Percentiles rank a stretch among this genome's conserved stretches.
Evolutionary conservation across 108 stramenopile genomes (phyloP).

Genomic region (Fragilariopsis cylindrus): DNA sequence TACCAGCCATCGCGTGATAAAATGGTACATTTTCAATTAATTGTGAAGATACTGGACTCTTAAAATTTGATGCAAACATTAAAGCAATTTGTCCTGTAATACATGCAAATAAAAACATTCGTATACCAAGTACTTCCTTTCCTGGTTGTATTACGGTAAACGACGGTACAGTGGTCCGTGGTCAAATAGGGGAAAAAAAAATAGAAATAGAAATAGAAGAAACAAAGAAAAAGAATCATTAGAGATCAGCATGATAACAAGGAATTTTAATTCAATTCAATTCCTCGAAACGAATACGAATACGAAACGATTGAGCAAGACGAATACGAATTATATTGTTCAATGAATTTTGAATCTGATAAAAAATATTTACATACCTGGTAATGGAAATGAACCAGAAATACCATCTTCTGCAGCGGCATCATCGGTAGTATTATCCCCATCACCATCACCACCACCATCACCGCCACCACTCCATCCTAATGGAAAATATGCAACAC

Average conservation of each 20-base stretch:
- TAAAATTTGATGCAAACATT: constrained; percentile 63
- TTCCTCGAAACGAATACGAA: too few species aligned
- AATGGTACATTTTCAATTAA: constrained; percentile 92
- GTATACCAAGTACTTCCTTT: constrained; percentile 75
- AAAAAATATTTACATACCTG: constrained; percentile 64
- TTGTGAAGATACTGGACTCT: constrained; percentile 67
- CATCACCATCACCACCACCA: too few species aligned
- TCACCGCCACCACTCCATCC: constrained; percentile 45
- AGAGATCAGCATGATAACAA: too few species aligned
- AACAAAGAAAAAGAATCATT: too few species aligned
- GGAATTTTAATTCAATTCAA: too few species aligned
- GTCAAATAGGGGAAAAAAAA: too few species aligned
- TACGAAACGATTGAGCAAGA: too few species aligned
- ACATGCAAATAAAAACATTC: constrained; percentile 73
- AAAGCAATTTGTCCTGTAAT: constrained; percentile 61
- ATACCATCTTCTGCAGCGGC: constrained; percentile 17
- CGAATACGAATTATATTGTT: too few species aligned
- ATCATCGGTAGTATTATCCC: not conserved
- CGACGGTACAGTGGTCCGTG: too few species aligned
- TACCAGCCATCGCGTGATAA: constrained; percentile 56
- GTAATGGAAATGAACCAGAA: constrained; percentile 43
- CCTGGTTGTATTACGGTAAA: constrained; percentile 6
- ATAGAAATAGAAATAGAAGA: too few species aligned
- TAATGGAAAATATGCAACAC: constrained; percentile 70
- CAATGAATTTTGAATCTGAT: constrained; percentile 12